Percentiles rank a stretch among this genome's conserved stretches.
Conservation (phyloP, 441 rosid species). For the Erodium trifolium region DNA sequence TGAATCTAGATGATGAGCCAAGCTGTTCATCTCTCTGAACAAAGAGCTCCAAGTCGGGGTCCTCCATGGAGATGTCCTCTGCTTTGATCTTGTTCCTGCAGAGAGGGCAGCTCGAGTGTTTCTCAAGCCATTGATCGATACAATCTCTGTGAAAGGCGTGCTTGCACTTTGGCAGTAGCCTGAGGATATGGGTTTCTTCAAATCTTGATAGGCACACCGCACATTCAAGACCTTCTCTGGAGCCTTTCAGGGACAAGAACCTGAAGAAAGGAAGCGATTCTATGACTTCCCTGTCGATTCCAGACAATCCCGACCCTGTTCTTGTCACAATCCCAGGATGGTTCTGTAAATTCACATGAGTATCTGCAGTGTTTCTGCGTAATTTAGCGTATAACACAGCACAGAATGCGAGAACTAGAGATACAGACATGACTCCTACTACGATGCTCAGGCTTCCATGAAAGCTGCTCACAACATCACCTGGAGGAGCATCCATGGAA, state of each 20-base stretch:
- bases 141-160: slow-evolving; percentile 63
- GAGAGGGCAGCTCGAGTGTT: slow-evolving; percentile 54
- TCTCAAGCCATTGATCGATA: slow-evolving; percentile 59
- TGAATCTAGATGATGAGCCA: slow-evolving; percentile 49
- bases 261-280: slow-evolving; percentile 60
- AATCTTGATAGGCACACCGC: slow-evolving; percentile 53
- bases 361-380: slow-evolving; percentile 28
- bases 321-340: slow-evolving; percentile 7
- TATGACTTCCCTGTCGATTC: slow-evolving; percentile 46
- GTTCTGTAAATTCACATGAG: slow-evolving; percentile 3
- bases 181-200: slow-evolving; percentile 41
- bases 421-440: slow-evolving; percentile 50
- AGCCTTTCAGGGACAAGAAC: slow-evolving; percentile 52
- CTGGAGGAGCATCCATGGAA: neutral
- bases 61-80: slow-evolving; percentile 32
- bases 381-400: slow-evolving; percentile 53
- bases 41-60: too few relatives aligned
- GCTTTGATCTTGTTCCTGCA: slow-evolving; percentile 47
- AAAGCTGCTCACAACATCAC: slow-evolving; percentile 32
- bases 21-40: slow-evolving; percentile 27
- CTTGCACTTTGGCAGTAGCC: slow-evolving; percentile 48
- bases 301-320: slow-evolving; percentile 48
- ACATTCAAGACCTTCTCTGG: slow-evolving; percentile 54
- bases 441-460: slow-evolving; percentile 69
- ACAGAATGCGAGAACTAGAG: slow-evolving; percentile 46